Conservation (phyloP, 2,329 filamentous ascomycete genomes). For the Davidsoniella virescens region DNA sequence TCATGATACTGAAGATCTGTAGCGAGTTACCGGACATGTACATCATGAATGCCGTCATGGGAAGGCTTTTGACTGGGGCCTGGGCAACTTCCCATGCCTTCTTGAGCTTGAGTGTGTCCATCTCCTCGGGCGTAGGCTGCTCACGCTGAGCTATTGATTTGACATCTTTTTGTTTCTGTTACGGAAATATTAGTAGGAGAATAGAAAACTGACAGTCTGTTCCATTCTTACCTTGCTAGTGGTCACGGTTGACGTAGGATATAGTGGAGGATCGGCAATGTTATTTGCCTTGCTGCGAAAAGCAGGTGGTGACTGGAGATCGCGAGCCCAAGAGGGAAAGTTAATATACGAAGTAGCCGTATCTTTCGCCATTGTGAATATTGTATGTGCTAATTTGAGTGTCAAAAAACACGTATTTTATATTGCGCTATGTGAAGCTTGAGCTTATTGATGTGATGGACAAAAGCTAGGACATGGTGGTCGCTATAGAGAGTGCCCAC, state of each 20-base stretch:
- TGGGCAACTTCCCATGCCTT: slow-evolving; percentile 97
- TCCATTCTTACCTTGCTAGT: slow-evolving; percentile 35
- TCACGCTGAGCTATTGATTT: slow-evolving; percentile 35
- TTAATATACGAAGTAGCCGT: neutral
- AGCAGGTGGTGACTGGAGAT: slow-evolving; percentile 55
- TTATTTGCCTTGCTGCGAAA: slow-evolving; percentile 47
- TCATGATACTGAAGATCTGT: slow-evolving; percentile 99
- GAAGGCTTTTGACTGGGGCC: slow-evolving; percentile 79
- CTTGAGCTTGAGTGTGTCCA: slow-evolving; percentile 90
- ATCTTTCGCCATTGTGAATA: neutral
- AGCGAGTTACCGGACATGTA: slow-evolving; percentile 99
- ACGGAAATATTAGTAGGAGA: neutral
- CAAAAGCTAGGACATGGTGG: too few species aligned
- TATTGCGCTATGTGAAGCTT: neutral
- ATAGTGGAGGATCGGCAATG: slow-evolving; percentile 79
- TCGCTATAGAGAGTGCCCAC: too few species aligned
- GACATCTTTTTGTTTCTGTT: slow-evolving; percentile 36
- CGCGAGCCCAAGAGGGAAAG: slow-evolving; percentile 62
- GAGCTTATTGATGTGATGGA: neutral
- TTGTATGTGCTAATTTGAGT: neutral
- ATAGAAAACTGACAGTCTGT: neutral
- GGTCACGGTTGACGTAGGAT: slow-evolving; percentile 36
- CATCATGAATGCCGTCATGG: slow-evolving; percentile 99
- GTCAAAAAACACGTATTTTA: neutral
- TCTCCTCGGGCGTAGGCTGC: slow-evolving; percentile 63